Conservation (phyloP, 768 basidiomycete species). For the Podaxis rugospora region DNA sequence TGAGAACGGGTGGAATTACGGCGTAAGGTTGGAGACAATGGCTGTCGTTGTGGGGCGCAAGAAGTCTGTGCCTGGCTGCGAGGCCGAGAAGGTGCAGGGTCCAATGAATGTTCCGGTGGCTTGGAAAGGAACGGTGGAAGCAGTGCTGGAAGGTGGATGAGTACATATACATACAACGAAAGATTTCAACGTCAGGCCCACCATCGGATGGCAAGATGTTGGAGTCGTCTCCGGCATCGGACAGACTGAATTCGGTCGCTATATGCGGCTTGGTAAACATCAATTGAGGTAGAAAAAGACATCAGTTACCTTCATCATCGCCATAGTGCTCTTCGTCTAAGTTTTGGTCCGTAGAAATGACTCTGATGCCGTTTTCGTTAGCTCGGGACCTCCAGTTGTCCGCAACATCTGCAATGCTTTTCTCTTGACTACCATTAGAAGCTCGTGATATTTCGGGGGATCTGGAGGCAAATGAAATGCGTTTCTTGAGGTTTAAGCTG, state of each 20-base stretch:
- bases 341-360: slow-evolving; percentile 38
- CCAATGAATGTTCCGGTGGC: slow-evolving; percentile 6
- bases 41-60: slow-evolving; percentile 24
- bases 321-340: slow-evolving; percentile 46
- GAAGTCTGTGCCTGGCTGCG: slow-evolving; percentile 56
- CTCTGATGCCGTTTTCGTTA: slow-evolving; percentile 68
- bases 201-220: slow-evolving; percentile 45
- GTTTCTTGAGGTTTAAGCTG: slow-evolving; percentile 33
- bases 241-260: slow-evolving; percentile 49
- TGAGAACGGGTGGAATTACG: slow-evolving; percentile 23
- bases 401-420: slow-evolving; percentile 55
- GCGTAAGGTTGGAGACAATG: slow-evolving; percentile 32
- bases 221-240: slow-evolving; percentile 44
- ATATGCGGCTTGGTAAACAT: slow-evolving; percentile 36
- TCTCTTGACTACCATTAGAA: slow-evolving; percentile 27
- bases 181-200: slow-evolving; percentile 18
- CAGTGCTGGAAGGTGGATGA: slow-evolving; percentile 34
- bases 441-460: slow-evolving; percentile 21
- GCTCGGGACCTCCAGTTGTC: slow-evolving; percentile 72
- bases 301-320: slow-evolving; percentile 40
- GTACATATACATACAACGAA: not conserved
- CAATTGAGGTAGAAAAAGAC: slow-evolving; percentile 6
- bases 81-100: slow-evolving; percentile 32
- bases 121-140: slow-evolving; percentile 54
- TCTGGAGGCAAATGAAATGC: slow-evolving; percentile 41